Evolutionary conservation across 257 asterid species (phyloP), one percentile per base, ranked within the genome.

Genomic region (Rhazya stricta): DNA sequence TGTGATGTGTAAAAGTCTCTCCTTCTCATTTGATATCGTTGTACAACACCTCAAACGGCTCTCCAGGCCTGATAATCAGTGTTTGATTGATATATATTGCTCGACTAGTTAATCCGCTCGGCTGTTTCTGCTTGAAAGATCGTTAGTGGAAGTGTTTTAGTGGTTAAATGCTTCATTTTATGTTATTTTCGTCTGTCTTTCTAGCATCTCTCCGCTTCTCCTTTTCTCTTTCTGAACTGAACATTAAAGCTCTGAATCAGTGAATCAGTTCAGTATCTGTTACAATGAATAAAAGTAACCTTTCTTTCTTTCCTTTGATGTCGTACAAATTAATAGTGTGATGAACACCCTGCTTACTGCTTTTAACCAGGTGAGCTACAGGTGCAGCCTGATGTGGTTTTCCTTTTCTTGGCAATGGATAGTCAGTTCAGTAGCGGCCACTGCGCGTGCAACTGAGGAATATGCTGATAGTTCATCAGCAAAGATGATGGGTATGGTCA

Each of bases 391-490:
- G 30, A 3, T 9, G 6, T 36, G 8, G 8, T 39, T 6, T 39
- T 39, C 43, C 4, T 39, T 4, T 39, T 39, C 7, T 39, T 39
- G 43, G 43, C 43, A 39, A 36, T 50, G 63, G 29, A 39, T 29
- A 65, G 42, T 71, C 51, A 39, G 10, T 25, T 39, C 25, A 41
- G 53, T 72, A 2, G 30, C 5, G 12, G 51, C 42, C 36, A 37
- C 30, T 39, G 71, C 71, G 45, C 21, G 27, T 37, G 69, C 34
- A 46, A 39, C 29, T 39, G 58, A 48, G 21, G 46, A 32, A 56
- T 46, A 75, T 67, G 56, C 58, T 43, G 57, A 36, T 57, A 73
- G 70, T 42, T 72, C 51, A 43, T 62, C 71, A 54, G 39, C n/a
- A 21, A 41, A 23, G 66, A 37, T 43, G 42, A 12, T 48, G 41